Evolutionary conservation across 140 eudicot species (phyloP).

Genomic region (Flaveria floridana): DNA sequence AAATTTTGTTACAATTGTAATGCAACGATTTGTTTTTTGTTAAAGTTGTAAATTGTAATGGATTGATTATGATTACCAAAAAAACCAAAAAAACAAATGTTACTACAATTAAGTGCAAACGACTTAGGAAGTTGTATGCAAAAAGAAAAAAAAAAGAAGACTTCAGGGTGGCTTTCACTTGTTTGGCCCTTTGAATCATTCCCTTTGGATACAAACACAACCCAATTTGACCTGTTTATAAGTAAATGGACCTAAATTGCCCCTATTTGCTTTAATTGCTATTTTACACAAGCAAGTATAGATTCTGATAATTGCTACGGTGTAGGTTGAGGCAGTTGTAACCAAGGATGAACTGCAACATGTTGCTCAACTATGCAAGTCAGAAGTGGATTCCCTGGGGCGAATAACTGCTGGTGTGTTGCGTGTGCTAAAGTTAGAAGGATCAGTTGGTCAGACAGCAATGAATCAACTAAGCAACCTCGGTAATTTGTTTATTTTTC

Average conservation of each 20-base stretch:
- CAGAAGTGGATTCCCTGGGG: conserved; percentile 94
- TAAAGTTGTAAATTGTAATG: background rate
- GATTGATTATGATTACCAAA: background rate
- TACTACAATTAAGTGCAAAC: background rate
- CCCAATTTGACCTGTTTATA: background rate
- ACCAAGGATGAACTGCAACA: conserved; percentile 84
- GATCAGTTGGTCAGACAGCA: conserved; percentile 77
- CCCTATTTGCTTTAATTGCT: background rate
- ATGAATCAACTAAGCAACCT: conserved; percentile 78
- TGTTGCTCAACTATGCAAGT: conserved; percentile 68
- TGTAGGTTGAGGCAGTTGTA: conserved; percentile 87
- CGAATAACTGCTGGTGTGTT: conserved; percentile 81
- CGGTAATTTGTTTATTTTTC: conserved; percentile 43
- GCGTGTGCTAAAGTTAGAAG: conserved; percentile 83
- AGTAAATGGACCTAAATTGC: background rate
- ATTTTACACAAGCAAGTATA: background rate
- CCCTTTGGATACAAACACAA: background rate
- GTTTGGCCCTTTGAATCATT: background rate
- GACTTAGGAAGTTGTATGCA: background rate
- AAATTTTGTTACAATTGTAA: background rate
- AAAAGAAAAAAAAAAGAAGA: background rate
- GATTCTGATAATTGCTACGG: conserved; percentile 15
- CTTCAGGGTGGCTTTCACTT: conserved; percentile 1
- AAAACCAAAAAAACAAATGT: background rate
- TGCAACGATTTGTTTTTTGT: no score